phyloP scores from a whole-genome alignment of 1,139 yeast genomes.

The Kodamaea anthophila region DNA sequence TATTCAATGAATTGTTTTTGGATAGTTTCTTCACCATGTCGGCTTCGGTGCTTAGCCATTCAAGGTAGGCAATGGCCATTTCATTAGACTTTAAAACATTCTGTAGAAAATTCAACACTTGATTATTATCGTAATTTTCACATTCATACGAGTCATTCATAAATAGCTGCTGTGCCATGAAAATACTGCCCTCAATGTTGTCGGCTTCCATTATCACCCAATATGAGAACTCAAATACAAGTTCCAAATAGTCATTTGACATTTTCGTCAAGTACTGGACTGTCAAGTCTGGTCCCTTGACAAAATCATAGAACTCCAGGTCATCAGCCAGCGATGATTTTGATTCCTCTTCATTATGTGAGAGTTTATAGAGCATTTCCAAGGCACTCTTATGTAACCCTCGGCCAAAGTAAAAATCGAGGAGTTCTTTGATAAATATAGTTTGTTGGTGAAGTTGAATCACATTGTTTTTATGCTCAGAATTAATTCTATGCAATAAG shows the following conservation, averaged over 20 bases:
- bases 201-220: conserved; percentile 43
- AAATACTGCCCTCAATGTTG: conserved; percentile 17
- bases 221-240: conserved; percentile 53
- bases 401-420: conserved; percentile 72
- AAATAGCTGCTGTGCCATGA: conserved; percentile 49
- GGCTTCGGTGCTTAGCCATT: conserved; percentile 42
- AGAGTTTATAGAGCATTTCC: conserved; percentile 42
- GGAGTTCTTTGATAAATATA: conserved; percentile 57
- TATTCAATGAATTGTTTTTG: conserved; percentile 27
- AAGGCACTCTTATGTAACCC: conserved; percentile 64
- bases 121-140: conserved; percentile 48
- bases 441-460: conserved; percentile 25
- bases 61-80: conserved; percentile 53
- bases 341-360: conserved; percentile 19
- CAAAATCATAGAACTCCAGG: conserved; percentile 22
- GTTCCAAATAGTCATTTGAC: conserved; percentile 41
- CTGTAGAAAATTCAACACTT: conserved; percentile 47
- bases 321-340: conserved; percentile 3
- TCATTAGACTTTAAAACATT: conserved; percentile 18
- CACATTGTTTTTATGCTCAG: conserved; percentile 15
- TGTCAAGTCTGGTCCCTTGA: conserved; percentile 45
- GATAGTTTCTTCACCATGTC: conserved; percentile 35
- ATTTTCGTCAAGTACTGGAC: conserved; percentile 63
- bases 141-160: conserved; percentile 62
- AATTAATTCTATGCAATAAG: conserved; percentile 24